A percentile compares a stretch with the other conserved stretches of the same genome.
Evolutionary conservation across 176 grass and related monocot genomes (phyloP).

Genomic region (Zoysia japonica): DNA sequence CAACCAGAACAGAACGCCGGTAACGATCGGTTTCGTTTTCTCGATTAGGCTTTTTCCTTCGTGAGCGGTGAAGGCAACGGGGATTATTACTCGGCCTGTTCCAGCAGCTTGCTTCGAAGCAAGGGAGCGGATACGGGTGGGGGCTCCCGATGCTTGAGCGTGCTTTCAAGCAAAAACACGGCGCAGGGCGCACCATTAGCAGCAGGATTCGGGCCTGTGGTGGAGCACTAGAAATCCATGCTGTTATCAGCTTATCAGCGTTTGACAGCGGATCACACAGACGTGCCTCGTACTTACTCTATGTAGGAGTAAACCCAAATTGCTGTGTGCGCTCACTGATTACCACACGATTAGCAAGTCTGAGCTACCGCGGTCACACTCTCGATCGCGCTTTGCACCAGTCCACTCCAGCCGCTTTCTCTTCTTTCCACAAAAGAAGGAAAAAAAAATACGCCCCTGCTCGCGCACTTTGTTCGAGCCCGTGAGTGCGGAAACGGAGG

Average conservation of each 20-base stretch:
- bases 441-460: neutral
- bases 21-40: constrained; percentile 2
- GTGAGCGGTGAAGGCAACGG: neutral
- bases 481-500: constrained; percentile 14
- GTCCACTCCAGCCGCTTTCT: constrained; percentile 23
- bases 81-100: neutral
- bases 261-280: neutral
- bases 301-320: neutral
- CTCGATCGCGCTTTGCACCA: constrained; percentile 33
- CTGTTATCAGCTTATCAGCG: too few species aligned
- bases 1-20: neutral
- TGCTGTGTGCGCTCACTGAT: neutral
- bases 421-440: constrained; percentile 45
- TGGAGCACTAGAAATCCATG: too few species aligned
- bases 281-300: neutral
- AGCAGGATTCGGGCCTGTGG: neutral
- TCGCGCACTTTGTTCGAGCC: constrained; percentile 34
- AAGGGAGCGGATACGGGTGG: neutral
- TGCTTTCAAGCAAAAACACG: constrained; percentile 16
- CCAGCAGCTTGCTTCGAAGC: constrained; percentile 14
- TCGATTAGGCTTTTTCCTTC: neutral
- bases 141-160: neutral
- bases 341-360: constrained; percentile 46
- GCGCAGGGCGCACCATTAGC: neutral
- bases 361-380: constrained; percentile 41